These are phyloP conservation scores for Cladophialophora chaetospira DNA, from an alignment of 2,329 filamentous ascomycete species.

Conservation along the genomic window DNA sequence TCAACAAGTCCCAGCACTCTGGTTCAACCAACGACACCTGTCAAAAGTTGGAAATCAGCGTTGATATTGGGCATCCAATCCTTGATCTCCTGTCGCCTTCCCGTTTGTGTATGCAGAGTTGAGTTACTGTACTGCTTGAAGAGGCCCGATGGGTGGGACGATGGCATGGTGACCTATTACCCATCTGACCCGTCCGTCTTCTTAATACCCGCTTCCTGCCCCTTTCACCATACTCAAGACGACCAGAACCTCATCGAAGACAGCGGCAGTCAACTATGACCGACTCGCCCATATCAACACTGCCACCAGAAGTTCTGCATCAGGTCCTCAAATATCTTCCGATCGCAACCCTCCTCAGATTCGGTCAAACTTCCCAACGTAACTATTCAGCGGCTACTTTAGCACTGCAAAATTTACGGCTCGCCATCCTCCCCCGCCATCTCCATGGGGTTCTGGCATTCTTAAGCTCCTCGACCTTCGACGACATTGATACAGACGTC, in stretches of 20 bases:
- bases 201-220: neutral
- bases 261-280: neutral
- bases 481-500: constrained; percentile 17
- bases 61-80: neutral
- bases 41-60: neutral
- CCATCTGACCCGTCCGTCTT: neutral
- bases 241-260: neutral
- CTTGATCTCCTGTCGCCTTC: constrained; percentile 1
- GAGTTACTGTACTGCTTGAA: neutral
- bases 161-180: neutral
- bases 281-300: constrained; percentile 12
- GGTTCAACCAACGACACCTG: neutral
- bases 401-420: constrained; percentile 37
- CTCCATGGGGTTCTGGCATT: constrained; percentile 39
- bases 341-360: constrained; percentile 37
- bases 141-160: neutral
- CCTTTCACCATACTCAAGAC: neutral
- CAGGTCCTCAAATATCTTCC: constrained; percentile 38
- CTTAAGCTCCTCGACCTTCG: constrained; percentile 34
- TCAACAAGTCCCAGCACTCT: constrained; percentile 16
- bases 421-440: constrained; percentile 40
- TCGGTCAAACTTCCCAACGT: constrained; percentile 37
- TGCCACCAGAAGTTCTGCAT: constrained; percentile 39
- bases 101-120: neutral
- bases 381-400: constrained; percentile 36